Evolutionary conservation across 2,329 filamentous ascomycete species (phyloP), one percentile per base, ranked within the genome.

Genomic region (Rhynchosporium agropyri): DNA sequence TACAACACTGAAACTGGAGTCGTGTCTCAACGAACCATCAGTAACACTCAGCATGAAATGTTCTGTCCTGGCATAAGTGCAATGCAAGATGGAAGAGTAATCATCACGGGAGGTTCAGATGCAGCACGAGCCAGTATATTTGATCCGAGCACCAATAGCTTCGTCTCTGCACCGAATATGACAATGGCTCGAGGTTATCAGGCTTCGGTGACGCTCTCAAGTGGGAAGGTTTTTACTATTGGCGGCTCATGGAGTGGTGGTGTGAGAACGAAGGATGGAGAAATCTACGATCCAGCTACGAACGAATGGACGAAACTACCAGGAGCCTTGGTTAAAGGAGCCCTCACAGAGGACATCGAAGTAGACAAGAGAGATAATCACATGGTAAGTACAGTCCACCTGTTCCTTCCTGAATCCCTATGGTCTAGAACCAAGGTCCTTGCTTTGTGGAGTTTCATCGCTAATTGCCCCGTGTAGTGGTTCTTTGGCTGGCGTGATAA

Each of bases 331-430:
- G 80, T 81, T 5, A 76, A 75, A 26, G 79, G 79, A 0, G 84
- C 84, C 74, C 73, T 84, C 29, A 87, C 83, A 3, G 67, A 71
- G 8, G 81, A 83, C 64, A 65, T 65, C 5, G 79, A 78, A 13
- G 66, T 75, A 4, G 83, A 75, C 67, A 75, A 80, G n/a, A 68
- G 76, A 6, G 82, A 84, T 63, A 84, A 83, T 65, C 83, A 85
- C 68, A 81, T 71, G 12, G 33, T 36, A 36, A 5, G 33, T 36
- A 36, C 33, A 20, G 20, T 20, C 20, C 20, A 20, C 33, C 5
- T 36, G 5, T 36, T 36, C 33, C 9, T 36, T 10, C 33, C 33
- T 36, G 33, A 20, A 20, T 20, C 20, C 20, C 20, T 20, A 20
- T 20, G 20, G 20, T 36, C 33, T 36, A 36, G 33, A 36, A 36